Conservation (phyloP, 192 early-diverging fungal species). For the Podila clonocystis region DNA sequence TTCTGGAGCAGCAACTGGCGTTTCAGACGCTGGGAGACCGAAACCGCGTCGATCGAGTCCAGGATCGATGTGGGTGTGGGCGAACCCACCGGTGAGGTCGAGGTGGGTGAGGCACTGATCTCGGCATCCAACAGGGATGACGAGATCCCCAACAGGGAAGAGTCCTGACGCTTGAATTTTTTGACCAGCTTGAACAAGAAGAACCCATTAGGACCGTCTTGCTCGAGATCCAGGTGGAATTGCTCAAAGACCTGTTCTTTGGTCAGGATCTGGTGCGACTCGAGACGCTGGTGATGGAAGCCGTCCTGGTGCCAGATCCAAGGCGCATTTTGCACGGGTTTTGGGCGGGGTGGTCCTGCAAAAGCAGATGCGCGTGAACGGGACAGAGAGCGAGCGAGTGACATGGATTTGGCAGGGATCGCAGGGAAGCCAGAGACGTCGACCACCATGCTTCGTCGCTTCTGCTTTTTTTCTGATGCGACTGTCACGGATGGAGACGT, state of each 20-base stretch:
- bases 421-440: constrained; percentile 10
- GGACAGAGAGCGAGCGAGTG: constrained; percentile 6
- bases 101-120: constrained; percentile 25
- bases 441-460: not conserved
- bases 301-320: constrained; percentile 53
- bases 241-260: constrained; percentile 52
- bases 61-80: constrained; percentile 31
- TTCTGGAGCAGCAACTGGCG: constrained; percentile 44
- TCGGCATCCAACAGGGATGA: constrained; percentile 30
- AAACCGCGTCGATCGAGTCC: constrained; percentile 35
- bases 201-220: constrained; percentile 45
- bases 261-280: constrained; percentile 48
- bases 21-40: constrained; percentile 39
- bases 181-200: constrained; percentile 51
- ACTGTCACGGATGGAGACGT: not conserved
- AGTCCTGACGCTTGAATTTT: constrained; percentile 31
- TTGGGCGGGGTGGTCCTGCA: not conserved
- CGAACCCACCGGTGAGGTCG: constrained; percentile 8
- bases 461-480: not conserved
- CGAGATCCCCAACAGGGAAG: constrained; percentile 20
- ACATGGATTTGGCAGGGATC: not conserved
- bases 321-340: constrained; percentile 23
- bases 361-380: not conserved
- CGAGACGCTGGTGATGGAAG: constrained; percentile 37
- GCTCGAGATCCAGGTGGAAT: constrained; percentile 41